Evolutionary conservation across 2,329 filamentous ascomycete species (phyloP).

Genomic region (Diaporthe batatas): DNA sequence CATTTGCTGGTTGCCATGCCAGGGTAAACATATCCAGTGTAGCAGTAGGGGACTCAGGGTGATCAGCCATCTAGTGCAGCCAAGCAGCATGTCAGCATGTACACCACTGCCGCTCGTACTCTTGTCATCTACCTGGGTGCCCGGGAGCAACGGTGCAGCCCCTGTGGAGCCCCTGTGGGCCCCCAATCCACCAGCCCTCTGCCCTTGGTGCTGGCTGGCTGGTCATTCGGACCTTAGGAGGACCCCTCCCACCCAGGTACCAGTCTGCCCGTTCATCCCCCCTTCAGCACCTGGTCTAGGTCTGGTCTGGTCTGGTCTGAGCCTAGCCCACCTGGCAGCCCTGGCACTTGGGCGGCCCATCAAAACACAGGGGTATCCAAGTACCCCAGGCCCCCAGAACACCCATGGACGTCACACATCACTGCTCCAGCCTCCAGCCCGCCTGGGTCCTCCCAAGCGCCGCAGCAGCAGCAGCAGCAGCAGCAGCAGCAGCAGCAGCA

Average conservation of each 20-base stretch:
- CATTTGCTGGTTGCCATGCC: no score
- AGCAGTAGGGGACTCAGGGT: background rate
- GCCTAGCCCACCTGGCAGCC: constrained; percentile 30
- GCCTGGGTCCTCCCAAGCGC: constrained; percentile 18
- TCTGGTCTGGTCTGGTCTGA: constrained; percentile 34
- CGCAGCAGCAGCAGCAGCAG: background rate
- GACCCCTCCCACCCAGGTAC: background rate
- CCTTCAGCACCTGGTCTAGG: constrained; percentile 19
- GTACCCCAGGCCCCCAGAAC: constrained; percentile 20
- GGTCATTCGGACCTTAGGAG: constrained; percentile 11
- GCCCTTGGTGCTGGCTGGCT: constrained; percentile 15
- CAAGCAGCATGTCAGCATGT: background rate
- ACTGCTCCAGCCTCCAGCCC: constrained; percentile 22
- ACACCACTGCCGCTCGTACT: background rate
- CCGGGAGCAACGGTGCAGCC: constrained; percentile 3
- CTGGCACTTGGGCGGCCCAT: constrained; percentile 29
- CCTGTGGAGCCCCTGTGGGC: constrained; percentile 10
- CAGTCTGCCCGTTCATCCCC: constrained; percentile 12
- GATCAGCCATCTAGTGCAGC: background rate
- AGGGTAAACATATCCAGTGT: background rate
- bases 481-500: background rate
- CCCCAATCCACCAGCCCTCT: constrained; percentile 25
- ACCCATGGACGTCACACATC: constrained; percentile 28
- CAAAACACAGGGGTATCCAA: constrained; percentile 32
- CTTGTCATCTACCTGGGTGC: background rate